These are phyloP conservation scores for Verbena officinalis DNA, from an alignment of 257 asterid species.

Conservation along the genomic window DNA sequence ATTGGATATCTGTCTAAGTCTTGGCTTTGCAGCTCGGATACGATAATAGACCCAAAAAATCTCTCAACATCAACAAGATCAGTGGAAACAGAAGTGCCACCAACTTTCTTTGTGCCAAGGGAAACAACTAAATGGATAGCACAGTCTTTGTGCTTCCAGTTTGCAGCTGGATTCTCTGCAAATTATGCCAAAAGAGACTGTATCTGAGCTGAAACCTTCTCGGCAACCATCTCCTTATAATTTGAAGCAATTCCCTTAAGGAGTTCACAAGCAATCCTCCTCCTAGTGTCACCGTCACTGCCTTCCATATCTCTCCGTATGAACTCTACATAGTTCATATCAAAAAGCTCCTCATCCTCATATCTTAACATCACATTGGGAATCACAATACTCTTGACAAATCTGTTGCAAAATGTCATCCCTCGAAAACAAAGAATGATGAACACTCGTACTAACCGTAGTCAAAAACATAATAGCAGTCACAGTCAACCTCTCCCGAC, in stretches of 20 bases:
- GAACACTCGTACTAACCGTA: constrained; percentile 76
- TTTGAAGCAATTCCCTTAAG: constrained; percentile 84
- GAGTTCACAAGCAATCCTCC: constrained; percentile 98
- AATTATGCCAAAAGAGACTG: constrained; percentile 68
- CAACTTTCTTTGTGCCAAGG: constrained; percentile 84
- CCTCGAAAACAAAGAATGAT: constrained; percentile 72
- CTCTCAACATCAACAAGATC: constrained; percentile 87
- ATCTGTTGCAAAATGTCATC: constrained; percentile 81
- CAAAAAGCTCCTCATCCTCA: constrained; percentile 95
- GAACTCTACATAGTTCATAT: constrained; percentile 87
- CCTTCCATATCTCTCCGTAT: constrained; percentile 98
- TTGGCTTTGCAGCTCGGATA: constrained; percentile 78
- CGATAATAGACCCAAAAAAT: constrained; percentile 79
- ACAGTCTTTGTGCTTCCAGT: constrained; percentile 97
- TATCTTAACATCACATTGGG: constrained; percentile 97
- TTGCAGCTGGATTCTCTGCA: constrained; percentile 64
- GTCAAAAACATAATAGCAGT: constrained; percentile 88
- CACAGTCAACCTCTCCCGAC: constrained; percentile 81
- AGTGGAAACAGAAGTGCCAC: constrained; percentile 76
- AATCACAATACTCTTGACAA: constrained; percentile 76
- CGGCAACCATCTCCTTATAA: constrained; percentile 77
- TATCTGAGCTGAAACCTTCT: constrained; percentile 72
- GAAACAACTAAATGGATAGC: constrained; percentile 89
- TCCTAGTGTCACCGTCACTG: constrained; percentile 91
- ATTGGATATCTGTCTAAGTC: constrained; percentile 81